These are phyloP conservation scores for Ceratocystis destructans DNA, from an alignment of 2,329 filamentous ascomycete genomes.

Conservation along the genomic window DNA sequence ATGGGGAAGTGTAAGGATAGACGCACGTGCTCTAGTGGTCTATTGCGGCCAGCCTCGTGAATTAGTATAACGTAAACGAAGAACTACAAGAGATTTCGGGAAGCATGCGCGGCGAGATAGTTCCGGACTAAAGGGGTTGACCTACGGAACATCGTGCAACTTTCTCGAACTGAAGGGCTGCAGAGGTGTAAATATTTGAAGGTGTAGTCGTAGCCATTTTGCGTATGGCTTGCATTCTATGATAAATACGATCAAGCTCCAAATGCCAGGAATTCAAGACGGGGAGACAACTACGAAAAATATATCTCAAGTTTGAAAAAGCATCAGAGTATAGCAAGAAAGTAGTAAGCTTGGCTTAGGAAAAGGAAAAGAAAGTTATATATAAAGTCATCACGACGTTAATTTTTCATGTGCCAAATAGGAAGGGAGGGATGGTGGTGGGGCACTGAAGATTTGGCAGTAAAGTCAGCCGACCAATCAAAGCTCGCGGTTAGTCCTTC, in stretches of 20 bases:
- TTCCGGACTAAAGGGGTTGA: slow-evolving; percentile 6
- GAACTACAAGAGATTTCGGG: neutral
- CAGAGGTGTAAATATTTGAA: slow-evolving; percentile 36
- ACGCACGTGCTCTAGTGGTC: slow-evolving; percentile 90
- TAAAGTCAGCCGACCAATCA: slow-evolving; percentile 14
- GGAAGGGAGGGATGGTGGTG: slow-evolving; percentile 1
- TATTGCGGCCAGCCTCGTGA: slow-evolving; percentile 27
- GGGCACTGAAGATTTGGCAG: slow-evolving; percentile 3
- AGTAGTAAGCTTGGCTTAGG: neutral
- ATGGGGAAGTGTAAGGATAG: slow-evolving; percentile 77
- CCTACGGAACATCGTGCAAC: slow-evolving; percentile 68
- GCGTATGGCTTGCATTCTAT: slow-evolving; percentile 14
- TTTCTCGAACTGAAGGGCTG: slow-evolving; percentile 67
- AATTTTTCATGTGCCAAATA: neutral
- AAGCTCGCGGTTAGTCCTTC: slow-evolving; percentile 3
- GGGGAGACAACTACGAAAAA: neutral
- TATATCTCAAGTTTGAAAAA: too few relatives aligned
- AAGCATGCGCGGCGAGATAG: too few relatives aligned
- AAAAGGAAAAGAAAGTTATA: neutral
- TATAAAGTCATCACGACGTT: neutral
- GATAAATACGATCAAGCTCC: neutral
- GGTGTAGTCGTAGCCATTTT: slow-evolving; percentile 16
- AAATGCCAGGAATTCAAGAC: neutral
- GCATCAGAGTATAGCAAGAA: neutral
- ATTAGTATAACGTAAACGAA: neutral